Evolutionary conservation across 208 protist species (phyloP).

Genomic region (Crithidia acanthocephali): DNA sequence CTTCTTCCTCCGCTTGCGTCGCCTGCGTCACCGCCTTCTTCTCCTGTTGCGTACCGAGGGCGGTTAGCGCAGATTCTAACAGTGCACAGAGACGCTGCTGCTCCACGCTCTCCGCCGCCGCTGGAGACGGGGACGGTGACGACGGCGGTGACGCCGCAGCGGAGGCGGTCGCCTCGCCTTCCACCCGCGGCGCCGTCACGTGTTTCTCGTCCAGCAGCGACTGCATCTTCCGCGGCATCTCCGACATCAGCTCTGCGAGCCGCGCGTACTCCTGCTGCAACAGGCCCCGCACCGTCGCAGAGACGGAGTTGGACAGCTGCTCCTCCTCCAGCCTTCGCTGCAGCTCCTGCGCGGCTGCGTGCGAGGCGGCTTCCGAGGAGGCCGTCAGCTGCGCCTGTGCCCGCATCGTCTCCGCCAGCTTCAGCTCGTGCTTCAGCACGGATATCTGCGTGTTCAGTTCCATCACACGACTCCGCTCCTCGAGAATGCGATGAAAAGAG

Average conservation of each 20-base stretch:
- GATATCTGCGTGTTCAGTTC: slow-evolving; percentile 30
- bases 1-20: too few relatives aligned
- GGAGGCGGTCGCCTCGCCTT: too few relatives aligned
- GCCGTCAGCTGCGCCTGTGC: slow-evolving; percentile 1
- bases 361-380: not conserved
- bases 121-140: too few relatives aligned
- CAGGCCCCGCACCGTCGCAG: slow-evolving; percentile 24
- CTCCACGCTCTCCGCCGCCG: not conserved
- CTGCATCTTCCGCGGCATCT: slow-evolving; percentile 38
- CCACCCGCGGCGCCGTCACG: not conserved
- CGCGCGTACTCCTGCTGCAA: slow-evolving; percentile 33
- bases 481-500: not conserved
- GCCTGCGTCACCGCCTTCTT: not conserved
- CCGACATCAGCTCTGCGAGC: slow-evolving; percentile 36
- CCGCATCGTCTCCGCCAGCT: slow-evolving; percentile 25
- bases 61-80: slow-evolving; percentile 15
- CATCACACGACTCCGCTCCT: slow-evolving; percentile 21
- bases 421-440: slow-evolving; percentile 26
- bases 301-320: slow-evolving; percentile 7
- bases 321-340: slow-evolving; percentile 24
- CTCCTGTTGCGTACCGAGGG: not conserved
- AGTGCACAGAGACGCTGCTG: slow-evolving; percentile 3
- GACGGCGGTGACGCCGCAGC: too few relatives aligned
- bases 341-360: slow-evolving; percentile 13
- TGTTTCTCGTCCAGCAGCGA: slow-evolving; percentile 13